Evolutionary conservation across 768 basidiomycete genomes (phyloP), one percentile per base, ranked within the genome.

Genomic region (Lactifluus echinatus): DNA sequence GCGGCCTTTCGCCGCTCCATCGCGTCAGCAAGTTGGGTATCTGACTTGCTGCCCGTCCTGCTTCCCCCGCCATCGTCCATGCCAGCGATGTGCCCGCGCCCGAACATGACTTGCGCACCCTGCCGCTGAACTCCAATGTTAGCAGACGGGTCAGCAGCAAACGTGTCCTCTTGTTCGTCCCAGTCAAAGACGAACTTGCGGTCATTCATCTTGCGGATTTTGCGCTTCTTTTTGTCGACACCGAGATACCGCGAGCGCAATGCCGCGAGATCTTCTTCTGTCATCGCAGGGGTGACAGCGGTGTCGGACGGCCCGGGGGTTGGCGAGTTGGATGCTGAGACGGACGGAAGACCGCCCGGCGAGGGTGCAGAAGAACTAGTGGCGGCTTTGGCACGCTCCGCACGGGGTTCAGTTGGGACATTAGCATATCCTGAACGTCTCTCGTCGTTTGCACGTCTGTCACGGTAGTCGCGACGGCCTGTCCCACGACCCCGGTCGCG

Each of bases 101-200:
- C 91, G 73, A 89, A 92, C 88, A 91, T 91, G 39, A 91, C 82
- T 65, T 89, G 87, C 2, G 89, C 88, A 17, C 87, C 87, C 68
- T 90, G 89, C 26, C 87, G 77, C 53, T 83, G 83, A 51, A 78
- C 78, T 2, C 85, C 87, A 4, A 81, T 78, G 6, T 83, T 83
- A 14, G 80, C 75, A n/a, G 85, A 84, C 15, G 87, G 81, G 66
- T 89, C 89, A 29, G 79, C 82, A 8, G 81, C 75, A 66, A 89
- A 85, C 14, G 96, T 99, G 70, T 99, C 96, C 66, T 99, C 96
- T 69, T 87, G 88, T 48, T 85, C 84, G 67, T 95, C 93, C 96
- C 96, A 99, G 70, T 98, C 96, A 67, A 99, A 99, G n/a, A 95
- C 90, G 68, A 98, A 93, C 72, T 95, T 95, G 71, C 92, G 84